Conservation (phyloP, 768 basidiomycete genomes). For the Lactarius pseudohatsudake region DNA sequence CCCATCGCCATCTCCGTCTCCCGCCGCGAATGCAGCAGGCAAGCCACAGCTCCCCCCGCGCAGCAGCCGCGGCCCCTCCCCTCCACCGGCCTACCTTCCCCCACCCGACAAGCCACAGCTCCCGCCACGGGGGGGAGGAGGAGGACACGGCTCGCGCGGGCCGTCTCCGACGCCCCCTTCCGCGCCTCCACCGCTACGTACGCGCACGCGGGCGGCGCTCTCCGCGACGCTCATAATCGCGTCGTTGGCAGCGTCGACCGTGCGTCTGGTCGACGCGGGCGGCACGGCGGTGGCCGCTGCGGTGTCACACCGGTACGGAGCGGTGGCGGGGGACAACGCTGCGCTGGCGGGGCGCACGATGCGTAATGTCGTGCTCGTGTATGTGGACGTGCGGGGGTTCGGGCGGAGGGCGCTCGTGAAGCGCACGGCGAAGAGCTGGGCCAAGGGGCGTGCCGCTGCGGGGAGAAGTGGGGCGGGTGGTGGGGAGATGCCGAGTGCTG, state of each 20-base stretch:
- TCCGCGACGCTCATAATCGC: conserved; percentile 27
- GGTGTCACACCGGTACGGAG: conserved; percentile 27
- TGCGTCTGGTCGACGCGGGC: conserved; percentile 23
- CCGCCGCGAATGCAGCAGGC: conserved; percentile 1
- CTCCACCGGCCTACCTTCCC: not conserved
- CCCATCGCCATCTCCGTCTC: not conserved
- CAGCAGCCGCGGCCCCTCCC: conserved; percentile 21
- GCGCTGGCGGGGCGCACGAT: conserved; percentile 21
- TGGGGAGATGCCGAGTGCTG: not conserved
- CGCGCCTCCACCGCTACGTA: not conserved
- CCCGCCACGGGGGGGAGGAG: conserved; percentile 5
- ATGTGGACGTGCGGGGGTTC: conserved; percentile 25
- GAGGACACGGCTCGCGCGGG: not conserved
- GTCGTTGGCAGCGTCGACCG: conserved; percentile 10
- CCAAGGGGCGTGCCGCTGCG: conserved; percentile 1
- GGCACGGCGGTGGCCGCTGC: conserved; percentile 26
- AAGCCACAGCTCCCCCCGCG: conserved; percentile 27
- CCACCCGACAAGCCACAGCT: conserved; percentile 6
- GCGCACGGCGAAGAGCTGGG: conserved; percentile 18
- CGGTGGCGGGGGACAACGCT: conserved; percentile 22
- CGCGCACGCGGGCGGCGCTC: conserved; percentile 17
- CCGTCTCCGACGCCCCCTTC: conserved; percentile 9
- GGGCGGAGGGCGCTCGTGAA: conserved; percentile 25
- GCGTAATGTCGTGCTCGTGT: conserved; percentile 28
- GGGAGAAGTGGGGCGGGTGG: not conserved